These are phyloP conservation scores for Magnolia kwangsiensis DNA, from an alignment of 164 flowering plant genomes.

Conservation along the genomic window DNA sequence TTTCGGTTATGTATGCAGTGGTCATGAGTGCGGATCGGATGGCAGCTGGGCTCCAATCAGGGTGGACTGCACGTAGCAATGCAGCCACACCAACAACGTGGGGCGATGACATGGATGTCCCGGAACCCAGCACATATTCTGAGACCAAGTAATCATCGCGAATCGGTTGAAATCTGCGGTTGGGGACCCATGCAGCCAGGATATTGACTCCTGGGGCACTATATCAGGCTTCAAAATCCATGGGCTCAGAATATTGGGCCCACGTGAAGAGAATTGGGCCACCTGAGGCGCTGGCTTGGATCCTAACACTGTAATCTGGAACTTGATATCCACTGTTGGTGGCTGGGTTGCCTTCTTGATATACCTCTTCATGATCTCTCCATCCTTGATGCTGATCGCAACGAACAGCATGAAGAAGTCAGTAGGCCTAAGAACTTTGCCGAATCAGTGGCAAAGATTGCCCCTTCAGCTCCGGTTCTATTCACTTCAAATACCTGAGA, in stretches of 20 bases:
- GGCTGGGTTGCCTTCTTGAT: not conserved
- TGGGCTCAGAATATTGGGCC: conserved; percentile 10
- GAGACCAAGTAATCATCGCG: conserved; percentile 18
- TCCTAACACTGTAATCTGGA: conserved; percentile 11
- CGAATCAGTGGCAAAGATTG: conserved; percentile 20
- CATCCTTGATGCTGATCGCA: not conserved
- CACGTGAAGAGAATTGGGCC: conserved; percentile 16
- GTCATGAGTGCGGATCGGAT: conserved; percentile 45
- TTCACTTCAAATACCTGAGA: conserved; percentile 14
- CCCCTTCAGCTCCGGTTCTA: conserved; percentile 28
- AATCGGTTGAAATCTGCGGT: conserved; percentile 1
- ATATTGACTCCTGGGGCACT: conserved; percentile 13
- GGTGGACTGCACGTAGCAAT: conserved; percentile 31
- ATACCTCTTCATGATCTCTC: not conserved
- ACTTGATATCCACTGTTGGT: conserved; percentile 10
- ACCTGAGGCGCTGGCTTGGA: conserved; percentile 22
- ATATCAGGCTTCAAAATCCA: conserved; percentile 19
- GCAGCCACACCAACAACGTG: conserved; percentile 35
- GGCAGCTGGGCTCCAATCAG: conserved; percentile 36
- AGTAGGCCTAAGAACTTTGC: not conserved
- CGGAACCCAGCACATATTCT: conserved; percentile 26
- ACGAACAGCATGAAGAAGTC: conserved; percentile 8
- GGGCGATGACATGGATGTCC: conserved; percentile 42
- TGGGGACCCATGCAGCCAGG: conserved; percentile 18
- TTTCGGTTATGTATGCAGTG: conserved; percentile 24